Conservation (phyloP, 805 yeast genomes). For the Kuraishia capsulata region DNA sequence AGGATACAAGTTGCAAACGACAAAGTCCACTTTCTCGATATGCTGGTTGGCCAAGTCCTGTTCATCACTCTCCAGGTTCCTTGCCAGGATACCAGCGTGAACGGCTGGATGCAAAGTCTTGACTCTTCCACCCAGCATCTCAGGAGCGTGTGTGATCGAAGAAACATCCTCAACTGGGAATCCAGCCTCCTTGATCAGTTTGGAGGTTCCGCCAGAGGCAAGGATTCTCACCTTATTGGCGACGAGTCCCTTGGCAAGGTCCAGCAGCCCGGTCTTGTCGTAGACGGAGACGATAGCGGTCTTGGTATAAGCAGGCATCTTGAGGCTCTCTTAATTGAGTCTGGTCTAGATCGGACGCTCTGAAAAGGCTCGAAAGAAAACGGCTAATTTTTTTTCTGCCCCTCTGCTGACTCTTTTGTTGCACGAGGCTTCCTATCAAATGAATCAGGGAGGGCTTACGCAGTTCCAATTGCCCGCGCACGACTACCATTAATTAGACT, state of each 20-base stretch:
- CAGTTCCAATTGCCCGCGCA: no score
- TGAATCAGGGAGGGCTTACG: no score
- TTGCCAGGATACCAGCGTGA: conserved; percentile 95
- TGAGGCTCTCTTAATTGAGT: no score
- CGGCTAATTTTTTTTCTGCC: neutral
- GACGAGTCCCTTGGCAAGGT: conserved; percentile 89
- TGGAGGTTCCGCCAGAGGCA: conserved; percentile 97
- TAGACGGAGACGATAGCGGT: conserved; percentile 96
- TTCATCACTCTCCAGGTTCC: conserved; percentile 87
- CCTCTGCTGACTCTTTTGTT: neutral
- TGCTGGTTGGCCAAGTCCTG: conserved; percentile 80
- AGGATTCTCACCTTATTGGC: conserved; percentile 84
- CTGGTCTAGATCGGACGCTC: no score
- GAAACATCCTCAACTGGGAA: conserved; percentile 97
- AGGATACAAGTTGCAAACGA: conserved; percentile 96
- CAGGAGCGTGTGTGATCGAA: conserved; percentile 95
- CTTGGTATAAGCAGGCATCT: conserved; percentile 36
- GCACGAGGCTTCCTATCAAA: no score
- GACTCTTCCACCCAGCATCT: conserved; percentile 97
- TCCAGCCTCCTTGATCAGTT: conserved; percentile 91
- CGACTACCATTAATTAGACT: no score
- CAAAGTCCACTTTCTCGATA: conserved; percentile 93
- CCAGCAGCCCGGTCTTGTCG: conserved; percentile 94
- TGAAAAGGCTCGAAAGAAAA: neutral
- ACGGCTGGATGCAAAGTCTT: conserved; percentile 98